Conservation (phyloP, 2,329 filamentous ascomycete genomes). For the Colletotrichum sp. region DNA sequence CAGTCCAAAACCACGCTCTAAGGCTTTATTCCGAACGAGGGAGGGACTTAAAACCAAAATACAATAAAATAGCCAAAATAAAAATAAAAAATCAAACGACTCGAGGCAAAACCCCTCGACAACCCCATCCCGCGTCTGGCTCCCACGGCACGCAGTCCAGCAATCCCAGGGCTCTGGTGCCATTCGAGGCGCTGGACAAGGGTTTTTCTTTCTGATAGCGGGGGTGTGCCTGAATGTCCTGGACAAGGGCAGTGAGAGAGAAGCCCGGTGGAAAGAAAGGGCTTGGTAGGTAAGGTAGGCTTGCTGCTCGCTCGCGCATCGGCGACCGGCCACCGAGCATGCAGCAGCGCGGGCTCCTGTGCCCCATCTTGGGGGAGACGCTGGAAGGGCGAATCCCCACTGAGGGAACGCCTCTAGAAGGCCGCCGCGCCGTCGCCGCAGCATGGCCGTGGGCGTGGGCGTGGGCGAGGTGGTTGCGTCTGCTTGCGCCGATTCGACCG, state of each 20-base stretch:
- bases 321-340: slow-evolving; percentile 18
- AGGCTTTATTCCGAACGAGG: not conserved
- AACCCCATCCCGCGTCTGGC: not conserved
- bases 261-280: not conserved
- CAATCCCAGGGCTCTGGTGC: slow-evolving; percentile 10
- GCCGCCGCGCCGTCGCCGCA: not conserved
- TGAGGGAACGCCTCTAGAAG: slow-evolving; percentile 9
- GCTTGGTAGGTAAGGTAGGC: not conserved
- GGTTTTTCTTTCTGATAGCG: not conserved
- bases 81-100: not conserved
- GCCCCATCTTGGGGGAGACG: not conserved
- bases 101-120: not conserved
- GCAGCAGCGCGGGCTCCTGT: not conserved
- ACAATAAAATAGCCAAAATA: not conserved
- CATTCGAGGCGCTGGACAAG: not conserved
- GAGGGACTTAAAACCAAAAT: not conserved
- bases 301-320: not conserved
- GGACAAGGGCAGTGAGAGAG: not conserved
- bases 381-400: not conserved
- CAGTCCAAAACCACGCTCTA: not conserved
- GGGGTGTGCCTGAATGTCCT: not conserved
- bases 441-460: not conserved
- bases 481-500: not conserved
- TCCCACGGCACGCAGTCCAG: not conserved
- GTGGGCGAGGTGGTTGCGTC: not conserved